phyloP scores from a whole-genome alignment of 768 basidiomycete species.

The Leccinum disarticulatum region DNA sequence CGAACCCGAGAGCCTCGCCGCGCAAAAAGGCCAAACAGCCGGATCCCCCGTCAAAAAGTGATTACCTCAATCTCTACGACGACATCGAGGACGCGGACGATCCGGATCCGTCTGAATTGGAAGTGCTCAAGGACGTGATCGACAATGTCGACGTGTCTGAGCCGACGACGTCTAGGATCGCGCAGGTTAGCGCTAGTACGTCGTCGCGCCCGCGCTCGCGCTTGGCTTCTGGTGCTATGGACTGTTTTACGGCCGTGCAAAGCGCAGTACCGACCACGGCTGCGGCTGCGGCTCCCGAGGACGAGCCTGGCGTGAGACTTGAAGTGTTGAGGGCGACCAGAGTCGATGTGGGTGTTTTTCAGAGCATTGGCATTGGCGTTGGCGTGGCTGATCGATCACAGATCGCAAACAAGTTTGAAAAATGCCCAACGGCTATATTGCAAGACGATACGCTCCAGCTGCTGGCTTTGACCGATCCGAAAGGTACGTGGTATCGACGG shows the following conservation, averaged over 20 bases:
- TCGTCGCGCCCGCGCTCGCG: conserved; percentile 5
- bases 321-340: conserved; percentile 21
- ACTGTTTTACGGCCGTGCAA: not conserved
- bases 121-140: conserved; percentile 12
- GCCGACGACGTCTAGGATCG: conserved; percentile 8
- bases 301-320: conserved; percentile 15
- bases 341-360: conserved; percentile 15
- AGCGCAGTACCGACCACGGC: not conserved
- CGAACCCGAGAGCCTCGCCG: conserved; percentile 1
- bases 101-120: conserved; percentile 17
- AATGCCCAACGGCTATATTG: conserved; percentile 13
- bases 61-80: conserved; percentile 26
- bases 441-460: conserved; percentile 27
- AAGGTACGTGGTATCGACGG: conserved; percentile 10
- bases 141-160: conserved; percentile 1
- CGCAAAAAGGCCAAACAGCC: conserved; percentile 25
- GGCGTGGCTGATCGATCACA: not conserved
- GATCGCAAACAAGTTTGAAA: conserved; percentile 14
- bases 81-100: conserved; percentile 30
- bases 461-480: conserved; percentile 20
- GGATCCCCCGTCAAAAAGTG: not conserved
- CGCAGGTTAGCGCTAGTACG: conserved; percentile 7
- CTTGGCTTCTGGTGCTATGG: not conserved
- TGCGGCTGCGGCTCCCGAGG: not conserved
- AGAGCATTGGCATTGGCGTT: not conserved